Base-by-base conservation (phyloP, 305 asterid species). In the Fraxinus velutina region DNA sequence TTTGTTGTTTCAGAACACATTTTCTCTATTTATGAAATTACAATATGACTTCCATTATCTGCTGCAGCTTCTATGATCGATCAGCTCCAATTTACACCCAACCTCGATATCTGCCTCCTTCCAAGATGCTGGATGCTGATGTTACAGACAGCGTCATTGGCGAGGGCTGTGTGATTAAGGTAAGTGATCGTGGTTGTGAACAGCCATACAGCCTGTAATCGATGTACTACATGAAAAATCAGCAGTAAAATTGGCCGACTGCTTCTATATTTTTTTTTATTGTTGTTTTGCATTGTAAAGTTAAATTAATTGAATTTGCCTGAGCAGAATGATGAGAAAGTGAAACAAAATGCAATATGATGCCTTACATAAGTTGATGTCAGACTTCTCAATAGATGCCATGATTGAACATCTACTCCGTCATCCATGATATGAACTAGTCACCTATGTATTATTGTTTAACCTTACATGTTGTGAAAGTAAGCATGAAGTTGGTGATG, bases 111-210 rank as follows among this genome's bases (percentile, higher is more conserved):
- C 85, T 95, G 78, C 99, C 99, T 79, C 99, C 99, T 77, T 95
- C 98, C 64, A 95, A 95, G 90, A 95, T 95, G 99, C 91, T 95
- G 82, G 94, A 95, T 90, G 99, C 98, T 78, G 98, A 95, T 86
- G 98, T 95, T 78, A 93, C 98, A 44, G 98, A 95, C 77, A 93
- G 97, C 76, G 98, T 95, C 83, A 93, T 95, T 79, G 99, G 98
- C 71, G 99, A 95, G 86, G 99, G 98, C 30, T 95, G 99, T 70
- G 98, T 95, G 77, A 95, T 95, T 88, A 93, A 93, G 98, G 98
- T 90, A 84, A 84, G 83, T 30, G 13, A 72, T 76, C 73, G 10
- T 24, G 73, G 19, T 52, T 78, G 57, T 73, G 33, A 75, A 39
- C 34, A 32, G 15, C 13, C 8, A 13, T 44, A 66, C 78, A 15